phyloP scores from a whole-genome alignment of 257 asterid genomes.

The Plantago elongata region DNA sequence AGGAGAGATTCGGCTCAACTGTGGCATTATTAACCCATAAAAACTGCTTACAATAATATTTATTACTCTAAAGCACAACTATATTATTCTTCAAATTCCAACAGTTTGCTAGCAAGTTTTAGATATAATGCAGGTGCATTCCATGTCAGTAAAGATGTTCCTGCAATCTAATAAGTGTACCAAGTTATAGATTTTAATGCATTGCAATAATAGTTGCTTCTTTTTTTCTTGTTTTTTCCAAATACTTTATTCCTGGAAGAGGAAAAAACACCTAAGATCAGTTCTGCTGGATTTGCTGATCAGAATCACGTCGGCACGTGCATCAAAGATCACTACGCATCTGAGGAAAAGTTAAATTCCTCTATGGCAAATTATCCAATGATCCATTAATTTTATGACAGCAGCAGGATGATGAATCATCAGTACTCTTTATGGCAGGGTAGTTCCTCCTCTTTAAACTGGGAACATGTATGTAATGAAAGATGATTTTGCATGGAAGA shows the following conservation, averaged over 20 bases:
- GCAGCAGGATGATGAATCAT: constrained; percentile 23
- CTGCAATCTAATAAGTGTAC: too few species aligned
- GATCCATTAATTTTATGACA: constrained; percentile 20
- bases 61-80: too few species aligned
- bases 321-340: constrained; percentile 22
- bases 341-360: constrained; percentile 31
- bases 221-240: too few species aligned
- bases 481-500: constrained; percentile 60
- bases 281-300: constrained; percentile 20
- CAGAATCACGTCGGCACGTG: constrained; percentile 17
- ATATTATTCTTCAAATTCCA: too few species aligned
- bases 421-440: constrained; percentile 37
- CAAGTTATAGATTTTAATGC: too few species aligned
- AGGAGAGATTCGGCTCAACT: constrained; percentile 15
- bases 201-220: too few species aligned
- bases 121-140: too few species aligned
- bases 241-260: constrained; percentile 5
- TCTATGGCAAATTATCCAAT: constrained; percentile 31
- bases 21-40: constrained; percentile 4
- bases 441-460: constrained; percentile 63
- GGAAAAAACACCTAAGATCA: constrained; percentile 18
- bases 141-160: too few species aligned
- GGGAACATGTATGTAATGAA: constrained; percentile 87
- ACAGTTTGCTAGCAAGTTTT: too few species aligned
- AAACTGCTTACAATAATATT: too few species aligned